These are phyloP conservation scores for Auriscalpium microsporum DNA, from an alignment of 768 basidiomycete genomes.

Conservation along the genomic window DNA sequence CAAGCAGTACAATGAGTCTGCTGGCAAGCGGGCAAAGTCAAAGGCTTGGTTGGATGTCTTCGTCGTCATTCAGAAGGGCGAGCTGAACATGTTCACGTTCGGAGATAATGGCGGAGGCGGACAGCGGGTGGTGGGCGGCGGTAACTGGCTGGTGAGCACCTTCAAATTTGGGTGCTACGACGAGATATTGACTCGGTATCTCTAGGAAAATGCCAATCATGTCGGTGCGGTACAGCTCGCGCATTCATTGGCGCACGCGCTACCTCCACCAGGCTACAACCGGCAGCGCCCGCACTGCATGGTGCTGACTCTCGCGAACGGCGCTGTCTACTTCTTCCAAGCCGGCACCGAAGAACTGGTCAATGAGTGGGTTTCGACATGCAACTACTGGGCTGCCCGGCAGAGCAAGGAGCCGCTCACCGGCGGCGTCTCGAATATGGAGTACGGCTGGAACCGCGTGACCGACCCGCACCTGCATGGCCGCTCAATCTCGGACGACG, in stretches of 20 bases:
- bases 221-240: constrained; percentile 80
- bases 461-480: constrained; percentile 41
- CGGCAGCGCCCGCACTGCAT: constrained; percentile 89
- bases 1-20: constrained; percentile 89
- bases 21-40: constrained; percentile 76
- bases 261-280: constrained; percentile 91
- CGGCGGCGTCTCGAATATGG: constrained; percentile 98
- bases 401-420: constrained; percentile 91
- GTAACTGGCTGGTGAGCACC: constrained; percentile 90
- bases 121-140: constrained; percentile 76
- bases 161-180: neutral
- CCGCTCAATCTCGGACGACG: constrained; percentile 52
- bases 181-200: neutral
- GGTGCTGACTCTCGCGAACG: constrained; percentile 81
- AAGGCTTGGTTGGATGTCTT: constrained; percentile 94
- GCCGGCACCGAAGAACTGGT: constrained; percentile 98
- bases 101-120: constrained; percentile 61
- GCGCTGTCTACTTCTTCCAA: constrained; percentile 96
- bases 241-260: constrained; percentile 78
- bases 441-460: constrained; percentile 94
- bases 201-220: constrained; percentile 74
- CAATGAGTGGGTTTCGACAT: constrained; percentile 96
- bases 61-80: constrained; percentile 91
- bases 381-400: constrained; percentile 98
- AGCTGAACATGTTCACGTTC: constrained; percentile 93